phyloP scores from a whole-genome alignment of 1,284 basidiomycete genomes.

The Cystobasidium pallidum region DNA sequence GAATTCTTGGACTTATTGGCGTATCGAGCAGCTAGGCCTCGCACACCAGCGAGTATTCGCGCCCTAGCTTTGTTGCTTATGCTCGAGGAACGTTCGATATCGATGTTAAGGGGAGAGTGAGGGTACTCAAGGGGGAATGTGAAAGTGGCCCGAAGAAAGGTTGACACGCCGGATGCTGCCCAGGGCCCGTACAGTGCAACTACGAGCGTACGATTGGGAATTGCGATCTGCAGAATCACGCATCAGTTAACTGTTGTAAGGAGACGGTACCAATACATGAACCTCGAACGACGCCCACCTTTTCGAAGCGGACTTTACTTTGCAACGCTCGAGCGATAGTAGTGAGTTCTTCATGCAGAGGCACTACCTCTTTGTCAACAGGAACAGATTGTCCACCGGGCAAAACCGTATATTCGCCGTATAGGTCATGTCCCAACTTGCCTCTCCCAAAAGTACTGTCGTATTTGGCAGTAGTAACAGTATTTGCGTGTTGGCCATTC shows the following conservation, averaged over 20 bases:
- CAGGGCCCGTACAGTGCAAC: constrained; percentile 86
- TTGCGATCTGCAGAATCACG: constrained; percentile 57
- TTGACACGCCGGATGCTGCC: constrained; percentile 72
- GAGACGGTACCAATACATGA: background rate
- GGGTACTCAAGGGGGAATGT: constrained; percentile 85
- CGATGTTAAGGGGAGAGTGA: constrained; percentile 69
- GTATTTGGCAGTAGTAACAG: background rate
- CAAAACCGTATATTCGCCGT: constrained; percentile 1
- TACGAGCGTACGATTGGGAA: constrained; percentile 74
- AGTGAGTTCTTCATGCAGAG: constrained; percentile 62
- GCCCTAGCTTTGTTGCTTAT: constrained; percentile 75
- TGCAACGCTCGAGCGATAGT: constrained; percentile 72
- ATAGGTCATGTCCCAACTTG: background rate
- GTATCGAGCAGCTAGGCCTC: constrained; percentile 64
- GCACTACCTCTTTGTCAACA: constrained; percentile 23
- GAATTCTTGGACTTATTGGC: constrained; percentile 69
- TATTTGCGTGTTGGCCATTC: constrained; percentile 10
- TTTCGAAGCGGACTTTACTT: constrained; percentile 80
- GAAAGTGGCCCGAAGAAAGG: constrained; percentile 87
- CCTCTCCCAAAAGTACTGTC: background rate
- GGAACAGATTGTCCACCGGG: background rate
- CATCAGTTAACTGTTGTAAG: constrained; percentile 1
- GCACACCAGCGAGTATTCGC: constrained; percentile 73
- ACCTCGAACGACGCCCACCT: constrained; percentile 60
- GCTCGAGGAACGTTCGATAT: constrained; percentile 78